A percentile compares a stretch with the other conserved stretches of the same genome.
phyloP scores from a whole-genome alignment of 768 basidiomycete genomes.

The Cantharellus cinnabarinus region DNA sequence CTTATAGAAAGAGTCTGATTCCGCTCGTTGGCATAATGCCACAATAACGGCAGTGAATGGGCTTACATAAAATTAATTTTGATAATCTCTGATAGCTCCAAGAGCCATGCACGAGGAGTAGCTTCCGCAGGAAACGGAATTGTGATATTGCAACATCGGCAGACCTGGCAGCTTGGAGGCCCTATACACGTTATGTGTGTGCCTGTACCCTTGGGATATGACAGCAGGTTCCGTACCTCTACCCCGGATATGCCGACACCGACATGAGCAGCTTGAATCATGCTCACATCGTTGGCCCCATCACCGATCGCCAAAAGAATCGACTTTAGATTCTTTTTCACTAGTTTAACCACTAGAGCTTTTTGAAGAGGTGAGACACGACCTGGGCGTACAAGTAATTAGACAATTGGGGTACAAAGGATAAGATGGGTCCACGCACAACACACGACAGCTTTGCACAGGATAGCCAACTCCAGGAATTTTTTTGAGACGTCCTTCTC shows the following conservation, averaged over 20 bases:
- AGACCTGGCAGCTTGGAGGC: constrained; percentile 93
- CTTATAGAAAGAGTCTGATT: constrained; percentile 89
- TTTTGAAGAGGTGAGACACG: constrained; percentile 97
- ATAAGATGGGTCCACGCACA: constrained; percentile 31
- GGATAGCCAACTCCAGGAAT: constrained; percentile 85
- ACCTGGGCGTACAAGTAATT: constrained; percentile 25
- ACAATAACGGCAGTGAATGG: background rate
- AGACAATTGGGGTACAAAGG: background rate
- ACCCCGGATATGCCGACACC: constrained; percentile 96
- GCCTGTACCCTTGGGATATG: background rate
- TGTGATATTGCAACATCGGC: constrained; percentile 97
- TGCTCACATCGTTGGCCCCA: constrained; percentile 95
- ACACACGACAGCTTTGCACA: constrained; percentile 98
- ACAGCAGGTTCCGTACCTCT: constrained; percentile 32
- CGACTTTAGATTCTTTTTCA: constrained; percentile 86
- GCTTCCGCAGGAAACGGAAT: constrained; percentile 86
- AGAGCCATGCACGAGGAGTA: constrained; percentile 88
- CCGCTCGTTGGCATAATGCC: background rate
- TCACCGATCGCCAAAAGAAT: constrained; percentile 95
- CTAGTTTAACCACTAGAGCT: constrained; percentile 93
- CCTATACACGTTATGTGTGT: constrained; percentile 24
- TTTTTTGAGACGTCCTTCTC: constrained; percentile 79
- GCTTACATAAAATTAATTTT: constrained; percentile 86
- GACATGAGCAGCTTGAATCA: constrained; percentile 98
- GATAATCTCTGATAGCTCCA: constrained; percentile 96